phyloP scores from a whole-genome alignment of 1,284 basidiomycete genomes.

The Malassezia slooffiae region DNA sequence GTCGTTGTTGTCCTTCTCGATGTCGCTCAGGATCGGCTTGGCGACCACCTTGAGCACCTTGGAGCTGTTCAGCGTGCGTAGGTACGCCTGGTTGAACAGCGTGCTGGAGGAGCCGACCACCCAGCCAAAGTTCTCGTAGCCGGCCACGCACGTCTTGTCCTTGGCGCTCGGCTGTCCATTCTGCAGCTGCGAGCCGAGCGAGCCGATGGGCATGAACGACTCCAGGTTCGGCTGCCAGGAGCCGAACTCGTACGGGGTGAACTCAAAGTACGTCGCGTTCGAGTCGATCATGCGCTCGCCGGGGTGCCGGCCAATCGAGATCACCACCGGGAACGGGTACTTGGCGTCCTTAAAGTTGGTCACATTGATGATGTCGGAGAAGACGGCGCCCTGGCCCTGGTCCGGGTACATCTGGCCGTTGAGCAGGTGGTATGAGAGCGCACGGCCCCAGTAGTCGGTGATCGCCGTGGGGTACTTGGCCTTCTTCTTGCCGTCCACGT shows the following conservation, averaged over 20 bases:
- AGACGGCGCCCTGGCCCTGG: conserved; percentile 30
- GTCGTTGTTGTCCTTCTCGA: conserved; percentile 47
- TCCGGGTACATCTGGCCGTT: conserved; percentile 26
- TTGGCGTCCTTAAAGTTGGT: conserved; percentile 24
- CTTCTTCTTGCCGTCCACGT: conserved; percentile 27
- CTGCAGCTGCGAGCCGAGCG: conserved; percentile 28
- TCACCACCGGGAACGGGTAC: conserved; percentile 48
- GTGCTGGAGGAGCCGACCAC: conserved; percentile 39
- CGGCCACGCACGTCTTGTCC: conserved; percentile 21
- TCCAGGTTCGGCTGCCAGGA: conserved; percentile 48
- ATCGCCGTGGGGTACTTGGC: conserved; percentile 25
- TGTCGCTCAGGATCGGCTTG: conserved; percentile 20
- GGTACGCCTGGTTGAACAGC: conserved; percentile 47
- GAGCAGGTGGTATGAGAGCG: conserved; percentile 35
- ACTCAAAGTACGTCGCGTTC: conserved; percentile 50
- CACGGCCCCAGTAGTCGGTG: conserved; percentile 41
- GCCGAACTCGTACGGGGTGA: conserved; percentile 51
- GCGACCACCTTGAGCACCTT: conserved; percentile 24
- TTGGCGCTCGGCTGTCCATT: conserved; percentile 22
- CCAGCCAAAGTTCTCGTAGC: conserved; percentile 37
- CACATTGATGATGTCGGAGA: conserved; percentile 32
- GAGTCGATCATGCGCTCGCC: conserved; percentile 47
- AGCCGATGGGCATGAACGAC: conserved; percentile 39
- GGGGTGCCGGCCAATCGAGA: conserved; percentile 50
- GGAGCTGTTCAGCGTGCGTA: conserved; percentile 16